These are phyloP conservation scores for Russula lepida DNA, from an alignment of 768 basidiomycete genomes.

Conservation along the genomic window DNA sequence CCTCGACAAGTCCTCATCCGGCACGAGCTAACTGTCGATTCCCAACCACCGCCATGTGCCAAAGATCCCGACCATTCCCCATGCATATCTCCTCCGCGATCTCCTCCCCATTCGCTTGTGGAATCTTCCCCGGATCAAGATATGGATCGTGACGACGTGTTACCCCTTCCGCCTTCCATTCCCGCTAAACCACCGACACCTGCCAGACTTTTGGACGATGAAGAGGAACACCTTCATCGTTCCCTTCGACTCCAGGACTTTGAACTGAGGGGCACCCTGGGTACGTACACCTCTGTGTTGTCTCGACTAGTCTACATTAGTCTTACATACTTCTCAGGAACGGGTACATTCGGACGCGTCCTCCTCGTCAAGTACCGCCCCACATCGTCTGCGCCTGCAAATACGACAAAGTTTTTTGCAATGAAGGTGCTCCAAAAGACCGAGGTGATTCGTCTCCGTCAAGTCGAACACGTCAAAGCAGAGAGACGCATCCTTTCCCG, in stretches of 20 bases:
- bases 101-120: conserved; percentile 4
- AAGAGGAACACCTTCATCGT: conserved; percentile 54
- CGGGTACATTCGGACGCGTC: conserved; percentile 94
- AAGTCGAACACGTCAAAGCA: conserved; percentile 96
- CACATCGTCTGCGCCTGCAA: conserved; percentile 36
- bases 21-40: conserved; percentile 4
- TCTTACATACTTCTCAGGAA: conserved; percentile 45
- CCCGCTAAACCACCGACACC: conserved; percentile 39
- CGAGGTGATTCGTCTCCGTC: conserved; percentile 81
- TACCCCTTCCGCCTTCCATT: conserved; percentile 18
- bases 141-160: conserved; percentile 12
- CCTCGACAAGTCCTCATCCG: conserved; percentile 6
- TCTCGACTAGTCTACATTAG: conserved; percentile 1
- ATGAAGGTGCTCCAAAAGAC: conserved; percentile 85
- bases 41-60: conserved; percentile 5
- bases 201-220: conserved; percentile 57
- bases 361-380: conserved; percentile 73
- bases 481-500: conserved; percentile 90
- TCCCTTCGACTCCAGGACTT: conserved; percentile 64
- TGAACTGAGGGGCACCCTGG: conserved; percentile 70
- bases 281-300: conserved; percentile 32
- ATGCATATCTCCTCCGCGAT: conserved; percentile 7
- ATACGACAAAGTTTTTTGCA: conserved; percentile 60
- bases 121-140: conserved; percentile 13
- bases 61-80: conserved; percentile 1